Evolutionary conservation across 2,329 filamentous ascomycete species (phyloP), one percentile per base, ranked within the genome.

Genomic region (Aspergillus brunneoviolaceus): DNA sequence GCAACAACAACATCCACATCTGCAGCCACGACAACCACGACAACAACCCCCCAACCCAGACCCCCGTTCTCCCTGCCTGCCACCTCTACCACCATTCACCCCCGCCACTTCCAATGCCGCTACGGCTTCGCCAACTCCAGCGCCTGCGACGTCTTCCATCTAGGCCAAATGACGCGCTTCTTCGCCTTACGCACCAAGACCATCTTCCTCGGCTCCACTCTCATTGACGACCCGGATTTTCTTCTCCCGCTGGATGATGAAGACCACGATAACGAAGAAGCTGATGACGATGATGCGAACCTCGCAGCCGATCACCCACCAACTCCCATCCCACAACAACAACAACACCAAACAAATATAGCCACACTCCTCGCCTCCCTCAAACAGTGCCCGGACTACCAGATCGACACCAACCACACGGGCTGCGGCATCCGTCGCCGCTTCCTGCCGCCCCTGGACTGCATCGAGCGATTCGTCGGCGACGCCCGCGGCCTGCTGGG

Each of bases 161-260:
- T 80, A 0, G 78, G 78, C 12, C 76, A 80, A 62, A 79, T 79
- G 70, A 69, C 74, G 21, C 74, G 76, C 10, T 80, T 80, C 60
- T 78, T 80, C 47, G 63, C 72, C 5, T 61, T 76, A 33, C 73
- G 77, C 35, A 73, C 77, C 35, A 78, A 74, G 51, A 79, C 76
- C 0, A 69, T 79, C 39, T 75, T 77, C 39, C 48, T 80, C n/a
- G 76, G 76, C 49, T 79, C 76, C 16, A 76, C 67, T 5, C 53
- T 78, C 19, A 67, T 77, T 23, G 74, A 45, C 39, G 39, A 76
- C 55, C 70, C 72, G 2, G 70, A 76, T 14, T 73, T 74, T 47
- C 62, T 59, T 19, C 58, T 58, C 2, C 65, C 65, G 14, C 33
- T 55, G 25, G 60, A 65, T 6, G 57, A 67, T n/a, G 63, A 68